Conservation (phyloP, 192 early-diverging fungal species). For the Phlyctochytrium planicorne region DNA sequence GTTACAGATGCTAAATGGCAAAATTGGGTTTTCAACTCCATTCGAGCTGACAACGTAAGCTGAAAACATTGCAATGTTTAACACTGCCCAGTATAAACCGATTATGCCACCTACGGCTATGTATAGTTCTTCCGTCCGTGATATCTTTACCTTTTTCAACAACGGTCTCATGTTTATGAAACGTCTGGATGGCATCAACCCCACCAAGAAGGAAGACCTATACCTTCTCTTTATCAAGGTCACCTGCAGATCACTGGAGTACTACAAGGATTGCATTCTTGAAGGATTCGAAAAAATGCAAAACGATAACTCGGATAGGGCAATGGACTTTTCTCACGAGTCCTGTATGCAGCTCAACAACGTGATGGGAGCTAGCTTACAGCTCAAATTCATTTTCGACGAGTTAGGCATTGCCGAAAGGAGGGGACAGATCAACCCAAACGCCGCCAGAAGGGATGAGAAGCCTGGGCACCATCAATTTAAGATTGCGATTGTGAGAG, state of each 20-base stretch:
- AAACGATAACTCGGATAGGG: neutral
- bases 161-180: slow-evolving; percentile 69
- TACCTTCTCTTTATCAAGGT: slow-evolving; percentile 67
- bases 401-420: slow-evolving; percentile 20
- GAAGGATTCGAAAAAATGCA: slow-evolving; percentile 6
- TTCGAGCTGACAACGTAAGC: slow-evolving; percentile 64
- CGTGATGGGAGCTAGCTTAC: slow-evolving; percentile 36
- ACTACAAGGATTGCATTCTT: slow-evolving; percentile 3
- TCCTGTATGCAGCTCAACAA: slow-evolving; percentile 55
- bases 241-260: slow-evolving; percentile 11
- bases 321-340: neutral
- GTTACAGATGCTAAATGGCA: slow-evolving; percentile 60
- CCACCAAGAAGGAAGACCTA: slow-evolving; percentile 59
- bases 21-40: slow-evolving; percentile 70
- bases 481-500: slow-evolving; percentile 37
- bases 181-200: slow-evolving; percentile 64
- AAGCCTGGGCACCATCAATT: slow-evolving; percentile 13
- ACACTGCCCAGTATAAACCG: slow-evolving; percentile 36
- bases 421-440: slow-evolving; percentile 19
- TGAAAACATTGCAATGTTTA: slow-evolving; percentile 1
- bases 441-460: slow-evolving; percentile 25
- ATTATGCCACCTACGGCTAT: slow-evolving; percentile 44
- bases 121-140: slow-evolving; percentile 75
- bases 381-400: slow-evolving; percentile 35
- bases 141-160: slow-evolving; percentile 79